Evolutionary conservation across 768 basidiomycete genomes (phyloP), one percentile per base, ranked within the genome.

Genomic region (Boletus rufocinnamomeus): DNA sequence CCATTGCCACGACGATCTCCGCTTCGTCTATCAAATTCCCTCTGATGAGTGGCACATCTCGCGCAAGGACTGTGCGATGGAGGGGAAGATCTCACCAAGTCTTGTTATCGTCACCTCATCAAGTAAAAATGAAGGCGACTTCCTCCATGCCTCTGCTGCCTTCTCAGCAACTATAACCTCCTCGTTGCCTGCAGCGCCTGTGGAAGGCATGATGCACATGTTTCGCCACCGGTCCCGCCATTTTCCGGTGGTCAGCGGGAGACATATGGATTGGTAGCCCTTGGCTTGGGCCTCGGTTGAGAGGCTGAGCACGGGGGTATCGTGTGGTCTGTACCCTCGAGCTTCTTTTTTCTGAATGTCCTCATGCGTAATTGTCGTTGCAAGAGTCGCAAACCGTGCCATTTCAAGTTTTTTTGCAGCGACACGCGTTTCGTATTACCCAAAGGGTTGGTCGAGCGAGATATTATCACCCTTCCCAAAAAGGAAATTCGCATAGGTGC

Each of bases 71-170:
- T 41, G 58, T 61, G 57, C 47, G 58, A 58, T 35, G 59, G 52
- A 35, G 23, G 46, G 58, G 46, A 43, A 43, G 56, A 66, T 64
- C 87, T 64, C 66, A 73, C 72, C 95, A n/a, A 96, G 79, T 62
- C 89, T 79, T 17, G 92, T 92, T 55, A 97, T 83, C 53, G 91
- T 96, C 55, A 98, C 88, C 75, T 99, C 97, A 57, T 89, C 90
- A 40, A 80, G 75, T 66, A 82, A 70, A 72, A 98, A 95, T 40
- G 79, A 85, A 30, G 93, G 94, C 23, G 84, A 83, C 54, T 84
- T 80, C 67, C 97, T 83, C 97, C 97, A 99, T 17, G 76, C 75
- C 74, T 99, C 97, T 2, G 94, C 93, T 37, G 77, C 80, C 68
- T 77, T 79, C 66, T 88, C 86, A 11, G 81, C 79, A 35, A 68